Conservation (phyloP, 768 basidiomycete genomes). For the Tylopilus balloui region DNA sequence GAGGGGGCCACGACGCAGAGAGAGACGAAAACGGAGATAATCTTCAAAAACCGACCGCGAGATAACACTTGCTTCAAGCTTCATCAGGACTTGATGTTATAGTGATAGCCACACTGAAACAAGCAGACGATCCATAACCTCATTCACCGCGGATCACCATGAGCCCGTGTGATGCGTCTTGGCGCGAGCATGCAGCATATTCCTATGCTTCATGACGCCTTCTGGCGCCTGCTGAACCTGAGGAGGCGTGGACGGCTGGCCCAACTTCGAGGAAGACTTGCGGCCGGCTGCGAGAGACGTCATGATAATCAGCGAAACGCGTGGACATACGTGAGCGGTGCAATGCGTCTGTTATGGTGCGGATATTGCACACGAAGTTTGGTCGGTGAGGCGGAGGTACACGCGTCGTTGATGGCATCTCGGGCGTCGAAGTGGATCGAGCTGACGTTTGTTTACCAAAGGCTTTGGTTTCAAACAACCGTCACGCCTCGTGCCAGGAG, state of each 20-base stretch:
- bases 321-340: constrained; percentile 9
- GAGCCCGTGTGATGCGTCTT: not conserved
- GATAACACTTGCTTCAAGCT: constrained; percentile 1
- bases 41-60: constrained; percentile 4
- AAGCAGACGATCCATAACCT: constrained; percentile 1
- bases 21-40: constrained; percentile 10
- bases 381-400: constrained; percentile 3
- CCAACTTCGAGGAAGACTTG: constrained; percentile 24
- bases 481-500: not conserved
- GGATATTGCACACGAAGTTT: constrained; percentile 24
- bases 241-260: constrained; percentile 4
- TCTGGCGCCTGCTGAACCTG: constrained; percentile 3
- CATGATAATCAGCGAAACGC: constrained; percentile 14
- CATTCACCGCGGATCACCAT: constrained; percentile 6
- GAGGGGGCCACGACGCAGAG: constrained; percentile 18
- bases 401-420: constrained; percentile 13
- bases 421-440: constrained; percentile 18
- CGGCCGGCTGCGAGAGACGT: constrained; percentile 19
- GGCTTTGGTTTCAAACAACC: constrained; percentile 29
- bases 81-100: constrained; percentile 3
- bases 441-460: constrained; percentile 24
- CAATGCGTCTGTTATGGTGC: constrained; percentile 22
- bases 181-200: not conserved
- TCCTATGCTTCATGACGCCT: not conserved
- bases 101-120: not conserved